Base-by-base conservation (phyloP, 257 asterid species). In the Oldenlandia corymbosa region DNA sequence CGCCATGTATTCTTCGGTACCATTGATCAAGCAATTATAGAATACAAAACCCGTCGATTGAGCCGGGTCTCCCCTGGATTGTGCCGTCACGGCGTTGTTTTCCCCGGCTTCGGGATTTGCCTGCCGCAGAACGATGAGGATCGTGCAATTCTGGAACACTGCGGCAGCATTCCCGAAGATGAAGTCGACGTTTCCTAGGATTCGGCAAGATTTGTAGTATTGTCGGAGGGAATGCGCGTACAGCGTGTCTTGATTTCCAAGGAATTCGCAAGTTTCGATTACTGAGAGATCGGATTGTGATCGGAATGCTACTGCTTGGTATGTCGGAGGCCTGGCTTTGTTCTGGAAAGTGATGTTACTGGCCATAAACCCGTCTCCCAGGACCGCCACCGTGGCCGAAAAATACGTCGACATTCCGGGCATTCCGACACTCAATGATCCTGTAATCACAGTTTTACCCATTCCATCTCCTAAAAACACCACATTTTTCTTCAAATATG, bases 301-400 rank as follows among this genome's bases (percentile, higher is more conserved):
- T 42, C 88, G 72, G 67, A 79, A 82, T 31, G 88, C 88, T 64
- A 82, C 88, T 14, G 88, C 88, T 75, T 82, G 88, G 60, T 77
- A 78, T 23, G 85, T 79, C 42, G 45, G 70, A 10, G 85, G 76
- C n/a, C 85, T 85, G 18, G 85, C 85, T 56, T 81, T 77, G 67
- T 82, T 82, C 67, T 79, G 64, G 64, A 82, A 43, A 1, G 85
- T 79, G 65, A 82, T 56, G 30, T 73, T 82, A 42, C 68, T 72
- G 0, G 85, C 84, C 88, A 82, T 82, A 63, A 82, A 82, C 54
- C 85, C 83, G 68, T 82, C 85, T 1, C 88, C 85, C 20, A 62
- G 64, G 1, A 77, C 81, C n/a, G 73, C 85, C 77, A 78, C 77
- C 4, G 83, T 78, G 34, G 87, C 75, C 4, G 87, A 68, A n/a